A percentile compares a stretch with the other conserved stretches of the same genome.
Evolutionary conservation across 2,329 filamentous ascomycete species (phyloP).

Genomic region (Cytospora paraplurivora): DNA sequence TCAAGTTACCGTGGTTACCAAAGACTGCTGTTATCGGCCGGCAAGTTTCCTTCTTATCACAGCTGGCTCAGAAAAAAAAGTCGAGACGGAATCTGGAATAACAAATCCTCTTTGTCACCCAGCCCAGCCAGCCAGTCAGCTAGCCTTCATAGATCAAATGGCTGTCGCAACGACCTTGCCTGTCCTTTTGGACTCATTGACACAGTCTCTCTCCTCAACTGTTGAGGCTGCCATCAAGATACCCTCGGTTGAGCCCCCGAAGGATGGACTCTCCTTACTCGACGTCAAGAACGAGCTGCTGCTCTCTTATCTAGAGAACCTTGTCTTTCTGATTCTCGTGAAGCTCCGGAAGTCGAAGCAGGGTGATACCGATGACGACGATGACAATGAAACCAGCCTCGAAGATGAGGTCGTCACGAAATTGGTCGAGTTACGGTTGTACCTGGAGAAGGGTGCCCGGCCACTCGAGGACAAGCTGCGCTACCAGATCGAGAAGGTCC

Average conservation of each 20-base stretch:
- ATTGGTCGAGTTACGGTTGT: conserved; percentile 87
- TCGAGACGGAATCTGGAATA: background rate
- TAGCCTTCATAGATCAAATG: conserved; percentile 30
- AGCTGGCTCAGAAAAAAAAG: conserved; percentile 21
- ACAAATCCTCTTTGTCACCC: background rate
- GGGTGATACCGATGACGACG: conserved; percentile 33
- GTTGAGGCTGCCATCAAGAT: conserved; percentile 67
- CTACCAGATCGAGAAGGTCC: conserved; percentile 94
- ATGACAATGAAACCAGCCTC: conserved; percentile 45
- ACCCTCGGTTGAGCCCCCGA: conserved; percentile 67
- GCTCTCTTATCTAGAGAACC: conserved; percentile 91
- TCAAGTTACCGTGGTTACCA: no score
- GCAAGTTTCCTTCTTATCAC: conserved; percentile 8
- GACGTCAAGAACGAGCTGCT: conserved; percentile 98
- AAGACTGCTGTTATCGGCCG: background rate
- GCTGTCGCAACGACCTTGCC: conserved; percentile 36
- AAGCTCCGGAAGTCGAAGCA: conserved; percentile 66
- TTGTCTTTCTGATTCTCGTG: conserved; percentile 82
- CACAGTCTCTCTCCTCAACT: conserved; percentile 62
- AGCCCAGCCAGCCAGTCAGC: background rate
- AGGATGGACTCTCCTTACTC: conserved; percentile 89
- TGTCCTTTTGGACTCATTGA: conserved; percentile 59
- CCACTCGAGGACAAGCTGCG: conserved; percentile 88
- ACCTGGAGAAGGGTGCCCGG: conserved; percentile 87
- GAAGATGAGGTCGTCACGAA: conserved; percentile 77